Evolutionary conservation across 495 filamentous ascomycete species (phyloP).

Genomic region (Podospora tetraspora): DNA sequence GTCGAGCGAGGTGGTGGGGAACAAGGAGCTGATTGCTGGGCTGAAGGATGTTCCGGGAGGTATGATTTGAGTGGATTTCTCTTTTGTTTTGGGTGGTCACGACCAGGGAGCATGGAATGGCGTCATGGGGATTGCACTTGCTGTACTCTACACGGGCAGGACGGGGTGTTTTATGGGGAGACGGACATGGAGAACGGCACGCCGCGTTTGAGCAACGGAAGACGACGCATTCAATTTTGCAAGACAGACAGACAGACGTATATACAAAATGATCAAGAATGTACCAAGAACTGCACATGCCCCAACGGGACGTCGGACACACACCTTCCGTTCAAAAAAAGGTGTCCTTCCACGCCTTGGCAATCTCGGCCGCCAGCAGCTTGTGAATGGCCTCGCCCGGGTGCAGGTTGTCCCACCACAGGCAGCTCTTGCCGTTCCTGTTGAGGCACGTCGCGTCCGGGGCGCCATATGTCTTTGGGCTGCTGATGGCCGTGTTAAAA

Average conservation of each 20-base stretch:
- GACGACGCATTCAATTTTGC: neutral
- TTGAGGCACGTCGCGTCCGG: constrained; percentile 9
- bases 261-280: neutral
- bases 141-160: neutral
- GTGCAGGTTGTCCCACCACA: constrained; percentile 6
- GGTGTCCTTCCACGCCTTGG: constrained; percentile 2
- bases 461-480: constrained; percentile 8
- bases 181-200: neutral
- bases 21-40: neutral
- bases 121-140: neutral
- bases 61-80: neutral
- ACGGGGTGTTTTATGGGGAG: neutral
- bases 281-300: neutral
- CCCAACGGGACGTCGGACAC: neutral
- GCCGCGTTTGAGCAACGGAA: neutral
- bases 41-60: neutral
- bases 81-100: neutral
- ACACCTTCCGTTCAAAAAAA: neutral
- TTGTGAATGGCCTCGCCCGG: constrained; percentile 12
- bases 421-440: constrained; percentile 8
- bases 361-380: constrained; percentile 5
- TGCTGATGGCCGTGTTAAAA: constrained; percentile 1
- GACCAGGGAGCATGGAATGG: neutral
- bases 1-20: neutral
- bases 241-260: neutral